Conservation (phyloP, 129 eudicot species). For the Tagetes patula region DNA sequence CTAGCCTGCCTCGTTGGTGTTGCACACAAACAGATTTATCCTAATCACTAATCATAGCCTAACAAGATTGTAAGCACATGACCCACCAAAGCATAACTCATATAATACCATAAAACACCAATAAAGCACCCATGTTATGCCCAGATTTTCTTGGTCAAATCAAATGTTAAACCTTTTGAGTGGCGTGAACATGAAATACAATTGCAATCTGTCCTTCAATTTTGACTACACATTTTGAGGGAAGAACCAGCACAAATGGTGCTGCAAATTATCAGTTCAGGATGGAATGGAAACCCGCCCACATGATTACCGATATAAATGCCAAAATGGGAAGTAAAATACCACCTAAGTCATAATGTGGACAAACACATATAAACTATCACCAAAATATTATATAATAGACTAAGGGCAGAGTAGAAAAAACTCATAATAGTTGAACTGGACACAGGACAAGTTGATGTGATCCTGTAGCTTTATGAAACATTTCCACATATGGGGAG, state of each 20-base stretch:
- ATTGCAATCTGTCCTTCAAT: not conserved
- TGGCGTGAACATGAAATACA: not conserved
- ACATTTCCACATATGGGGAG: not conserved
- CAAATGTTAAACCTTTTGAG: not conserved
- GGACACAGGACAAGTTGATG: not conserved
- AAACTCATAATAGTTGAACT: not conserved
- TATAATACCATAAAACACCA: not conserved
- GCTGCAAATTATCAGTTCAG: not conserved
- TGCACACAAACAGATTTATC: slow-evolving; percentile 7
- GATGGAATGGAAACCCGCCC: not conserved
- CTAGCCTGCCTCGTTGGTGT: slow-evolving; percentile 3
- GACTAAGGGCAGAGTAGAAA: not conserved
- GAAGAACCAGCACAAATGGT: not conserved
- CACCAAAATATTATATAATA: not conserved
- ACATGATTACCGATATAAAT: slow-evolving; percentile 6
- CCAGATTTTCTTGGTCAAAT: not conserved
- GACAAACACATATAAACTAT: not conserved
- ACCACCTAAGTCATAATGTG: not conserved
- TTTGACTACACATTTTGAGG: not conserved
- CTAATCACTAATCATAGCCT: slow-evolving; percentile 17
- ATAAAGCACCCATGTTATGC: not conserved
- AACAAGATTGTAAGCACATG: slow-evolving; percentile 1
- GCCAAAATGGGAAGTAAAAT: not conserved
- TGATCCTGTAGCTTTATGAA: slow-evolving; percentile 9
- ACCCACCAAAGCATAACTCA: slow-evolving; percentile 1